phyloP scores from a whole-genome alignment of 306 rosid genomes.

The Astragalus glycyphyllos region DNA sequence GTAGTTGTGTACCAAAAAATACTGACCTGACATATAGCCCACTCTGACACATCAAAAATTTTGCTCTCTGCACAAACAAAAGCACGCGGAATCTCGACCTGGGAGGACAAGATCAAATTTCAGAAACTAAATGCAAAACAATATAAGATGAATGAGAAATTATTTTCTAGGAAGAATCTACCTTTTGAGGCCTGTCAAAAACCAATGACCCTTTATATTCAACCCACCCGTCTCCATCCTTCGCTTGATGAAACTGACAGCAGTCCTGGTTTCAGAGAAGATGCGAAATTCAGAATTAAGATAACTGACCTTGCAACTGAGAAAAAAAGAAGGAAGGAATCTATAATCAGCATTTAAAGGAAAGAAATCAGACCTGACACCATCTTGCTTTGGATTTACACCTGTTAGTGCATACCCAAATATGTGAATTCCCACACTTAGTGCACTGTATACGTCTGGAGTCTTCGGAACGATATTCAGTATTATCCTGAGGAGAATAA shows the following conservation, averaged over 20 bases:
- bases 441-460: constrained; percentile 96
- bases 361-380: constrained; percentile 81
- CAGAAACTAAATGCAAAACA: constrained; percentile 37
- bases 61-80: constrained; percentile 98
- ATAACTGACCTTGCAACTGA: not conserved
- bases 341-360: not conserved
- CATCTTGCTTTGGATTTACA: constrained; percentile 94
- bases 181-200: constrained; percentile 86
- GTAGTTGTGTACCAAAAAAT: constrained; percentile 4
- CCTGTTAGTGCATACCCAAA: constrained; percentile 99
- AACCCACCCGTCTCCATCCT: constrained; percentile 99
- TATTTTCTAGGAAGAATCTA: constrained; percentile 36
- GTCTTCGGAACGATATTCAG: constrained; percentile 83
- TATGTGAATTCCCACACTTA: constrained; percentile 92
- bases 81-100: constrained; percentile 98
- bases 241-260: constrained; percentile 97
- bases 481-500: constrained; percentile 61
- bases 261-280: constrained; percentile 74
- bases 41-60: constrained; percentile 96
- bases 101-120: constrained; percentile 42
- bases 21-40: constrained; percentile 98
- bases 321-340: constrained; percentile 21
- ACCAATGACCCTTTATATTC: constrained; percentile 90
- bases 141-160: not conserved
- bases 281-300: constrained; percentile 36